These are phyloP conservation scores for Fusarium mangiferae DNA, from an alignment of 2,329 filamentous ascomycete genomes.

Conservation along the genomic window DNA sequence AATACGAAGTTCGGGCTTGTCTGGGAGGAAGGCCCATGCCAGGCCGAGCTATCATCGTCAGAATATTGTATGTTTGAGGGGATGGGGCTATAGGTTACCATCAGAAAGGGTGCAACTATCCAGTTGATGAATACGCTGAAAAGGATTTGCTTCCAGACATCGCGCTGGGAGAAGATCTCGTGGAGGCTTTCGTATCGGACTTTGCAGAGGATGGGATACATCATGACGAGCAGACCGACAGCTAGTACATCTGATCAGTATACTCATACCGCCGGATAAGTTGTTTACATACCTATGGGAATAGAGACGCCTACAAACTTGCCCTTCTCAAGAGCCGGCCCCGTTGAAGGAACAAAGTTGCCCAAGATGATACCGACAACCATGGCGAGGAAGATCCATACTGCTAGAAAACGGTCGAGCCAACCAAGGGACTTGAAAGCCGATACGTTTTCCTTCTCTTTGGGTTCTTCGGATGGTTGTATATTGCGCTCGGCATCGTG, in stretches of 20 bases:
- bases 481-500: constrained; percentile 20
- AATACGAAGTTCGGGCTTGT: constrained; percentile 65
- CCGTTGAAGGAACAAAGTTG: constrained; percentile 75
- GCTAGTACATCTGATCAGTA: constrained; percentile 56
- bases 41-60: constrained; percentile 63
- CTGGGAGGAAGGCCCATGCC: constrained; percentile 74
- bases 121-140: constrained; percentile 85
- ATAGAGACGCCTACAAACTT: constrained; percentile 76
- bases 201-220: constrained; percentile 93
- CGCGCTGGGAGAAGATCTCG: constrained; percentile 66
- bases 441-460: constrained; percentile 41
- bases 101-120: constrained; percentile 83
- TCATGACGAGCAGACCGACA: constrained; percentile 86
- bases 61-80: background rate
- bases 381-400: constrained; percentile 86
- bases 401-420: constrained; percentile 71
- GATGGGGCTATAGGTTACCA: constrained; percentile 63
- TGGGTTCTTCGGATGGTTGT: background rate
- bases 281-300: constrained; percentile 66
- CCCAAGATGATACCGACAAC: constrained; percentile 77
- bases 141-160: constrained; percentile 80
- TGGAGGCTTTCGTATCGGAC: constrained; percentile 82
- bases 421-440: constrained; percentile 66
- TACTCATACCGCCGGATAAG: background rate
- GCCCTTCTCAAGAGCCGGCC: constrained; percentile 72